Evolutionary conservation across 371 early-diverging fungal genomes (phyloP), one percentile per base, ranked within the genome.

Genomic region (Synchytrium microbalum): DNA sequence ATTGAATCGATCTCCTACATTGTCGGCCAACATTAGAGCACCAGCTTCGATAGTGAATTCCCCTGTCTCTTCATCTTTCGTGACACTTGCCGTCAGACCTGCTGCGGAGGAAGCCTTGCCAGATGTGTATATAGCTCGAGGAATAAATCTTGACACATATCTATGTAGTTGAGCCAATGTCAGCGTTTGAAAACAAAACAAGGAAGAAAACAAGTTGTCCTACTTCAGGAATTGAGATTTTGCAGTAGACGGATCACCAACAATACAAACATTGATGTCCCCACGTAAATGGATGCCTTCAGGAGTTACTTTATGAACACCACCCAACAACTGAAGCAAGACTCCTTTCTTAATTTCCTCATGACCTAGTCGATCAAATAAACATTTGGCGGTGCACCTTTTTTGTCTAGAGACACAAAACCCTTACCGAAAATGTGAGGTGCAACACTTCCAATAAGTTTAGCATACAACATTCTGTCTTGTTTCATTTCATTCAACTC

Each of bases 31-130:
- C 96, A 99, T 96, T 56, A 99, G 80, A 10, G 99, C 99, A 67
- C 99, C 99, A 19, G 99, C 99, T 74, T 99, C 99, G 67, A 99
- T 95, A 0, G 97, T 95, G 67, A 98, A 98, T 74, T 99, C 99
- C 63, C 99, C 98, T 1, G 98, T 96, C 71, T 98, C 99, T 75
- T 95, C 95, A 73, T 99, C 99, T 74, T 92, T 95, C 60, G 96
- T 87, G 14, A 99, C 99, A 53, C 91, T 86, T 0, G 99, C 99
- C 2, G 99, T 99, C 59, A 99, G 82, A 79, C 99, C 99, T 24
- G 99, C 99, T 10, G 99, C 99, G 79, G 90, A 90, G 24, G 94
- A 92, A n/a, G 95, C 95, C 75, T 98, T 98, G 62, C 99, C 99
- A 57, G 96, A 93, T 0, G 99, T 99, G 69, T 94, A 99, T 10